Percentiles rank a stretch among this genome's conserved stretches.
These are phyloP conservation scores for Nothophaeocryptopus gaeumannii DNA, from an alignment of 2,329 filamentous ascomycete species.

Conservation along the genomic window DNA sequence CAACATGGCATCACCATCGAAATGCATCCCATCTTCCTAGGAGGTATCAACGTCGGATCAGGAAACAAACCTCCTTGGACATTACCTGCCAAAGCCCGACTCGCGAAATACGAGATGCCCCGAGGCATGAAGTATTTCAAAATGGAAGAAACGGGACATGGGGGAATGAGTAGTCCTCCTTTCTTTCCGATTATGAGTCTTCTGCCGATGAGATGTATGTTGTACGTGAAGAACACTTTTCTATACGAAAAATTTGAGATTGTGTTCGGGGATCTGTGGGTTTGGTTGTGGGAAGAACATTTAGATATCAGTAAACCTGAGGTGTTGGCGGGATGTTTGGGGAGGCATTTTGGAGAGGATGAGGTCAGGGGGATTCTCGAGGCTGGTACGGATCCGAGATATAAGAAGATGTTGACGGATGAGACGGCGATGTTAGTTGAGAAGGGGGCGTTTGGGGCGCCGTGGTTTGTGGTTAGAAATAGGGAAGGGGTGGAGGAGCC, in stretches of 20 bases:
- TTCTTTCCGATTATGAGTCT: constrained; percentile 57
- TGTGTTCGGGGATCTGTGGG: constrained; percentile 56
- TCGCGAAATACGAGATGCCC: constrained; percentile 51
- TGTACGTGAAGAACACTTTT: constrained; percentile 62
- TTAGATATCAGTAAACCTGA: constrained; percentile 59
- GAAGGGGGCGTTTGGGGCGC: constrained; percentile 70
- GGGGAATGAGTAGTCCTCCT: constrained; percentile 29
- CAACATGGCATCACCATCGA: constrained; percentile 17
- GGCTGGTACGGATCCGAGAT: constrained; percentile 34
- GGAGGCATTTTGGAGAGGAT: constrained; percentile 46
- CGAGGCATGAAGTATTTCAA: constrained; percentile 54
- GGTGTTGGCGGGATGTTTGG: constrained; percentile 47
- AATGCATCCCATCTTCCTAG: constrained; percentile 68
- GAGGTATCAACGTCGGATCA: constrained; percentile 44
- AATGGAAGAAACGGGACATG: constrained; percentile 26
- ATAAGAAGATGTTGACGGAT: constrained; percentile 24
- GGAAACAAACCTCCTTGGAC: constrained; percentile 72
- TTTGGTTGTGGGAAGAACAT: constrained; percentile 61
- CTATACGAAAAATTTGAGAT: constrained; percentile 51
- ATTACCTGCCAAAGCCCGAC: constrained; percentile 63
- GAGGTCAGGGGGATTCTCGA: constrained; percentile 17
- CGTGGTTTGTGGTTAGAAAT: constrained; percentile 70
- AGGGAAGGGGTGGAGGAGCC: constrained; percentile 58
- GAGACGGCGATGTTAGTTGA: constrained; percentile 36
- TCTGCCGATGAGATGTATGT: constrained; percentile 46